These are phyloP conservation scores for Ceratocystis eucalypticola DNA, from an alignment of 2,329 filamentous ascomycete genomes.

Conservation along the genomic window DNA sequence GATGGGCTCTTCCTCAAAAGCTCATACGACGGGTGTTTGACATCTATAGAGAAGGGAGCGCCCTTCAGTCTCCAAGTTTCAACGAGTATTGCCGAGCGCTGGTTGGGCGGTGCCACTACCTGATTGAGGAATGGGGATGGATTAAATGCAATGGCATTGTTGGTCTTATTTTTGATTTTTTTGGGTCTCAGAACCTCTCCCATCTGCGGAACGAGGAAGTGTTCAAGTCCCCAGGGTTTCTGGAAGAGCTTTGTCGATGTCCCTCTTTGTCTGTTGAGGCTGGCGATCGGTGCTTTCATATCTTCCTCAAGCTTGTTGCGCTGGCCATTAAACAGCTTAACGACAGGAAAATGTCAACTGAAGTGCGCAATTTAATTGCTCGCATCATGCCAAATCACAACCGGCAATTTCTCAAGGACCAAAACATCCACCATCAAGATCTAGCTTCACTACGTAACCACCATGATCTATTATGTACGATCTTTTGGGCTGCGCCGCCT, in stretches of 20 bases:
- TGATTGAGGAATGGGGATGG: slow-evolving; percentile 55
- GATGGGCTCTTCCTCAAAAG: slow-evolving; percentile 47
- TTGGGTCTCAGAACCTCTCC: slow-evolving; percentile 46
- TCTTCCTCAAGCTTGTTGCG: slow-evolving; percentile 52
- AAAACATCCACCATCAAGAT: slow-evolving; percentile 45
- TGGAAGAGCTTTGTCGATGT: slow-evolving; percentile 37
- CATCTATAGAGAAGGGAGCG: slow-evolving; percentile 41
- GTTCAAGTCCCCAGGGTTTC: slow-evolving; percentile 45
- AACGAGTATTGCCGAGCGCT: slow-evolving; percentile 51
- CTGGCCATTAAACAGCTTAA: slow-evolving; percentile 41
- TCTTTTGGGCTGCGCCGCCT: slow-evolving; percentile 50
- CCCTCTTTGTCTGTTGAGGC: slow-evolving; percentile 38
- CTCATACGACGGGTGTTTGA: slow-evolving; percentile 44
- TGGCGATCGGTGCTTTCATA: slow-evolving; percentile 51
- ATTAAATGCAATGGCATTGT: slow-evolving; percentile 42
- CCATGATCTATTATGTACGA: slow-evolving; percentile 51
- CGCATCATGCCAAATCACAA: slow-evolving; percentile 53
- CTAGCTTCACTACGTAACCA: slow-evolving; percentile 53
- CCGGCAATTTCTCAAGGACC: slow-evolving; percentile 50
- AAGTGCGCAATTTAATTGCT: slow-evolving; percentile 47
- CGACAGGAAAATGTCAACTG: slow-evolving; percentile 34
- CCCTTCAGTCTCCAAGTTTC: slow-evolving; percentile 44
- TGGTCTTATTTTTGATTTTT: slow-evolving; percentile 54
- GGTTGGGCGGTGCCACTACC: slow-evolving; percentile 46
- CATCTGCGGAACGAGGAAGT: slow-evolving; percentile 53